Conservation (phyloP, 75 land plant species). For the Chamaecyparis obtusa region DNA sequence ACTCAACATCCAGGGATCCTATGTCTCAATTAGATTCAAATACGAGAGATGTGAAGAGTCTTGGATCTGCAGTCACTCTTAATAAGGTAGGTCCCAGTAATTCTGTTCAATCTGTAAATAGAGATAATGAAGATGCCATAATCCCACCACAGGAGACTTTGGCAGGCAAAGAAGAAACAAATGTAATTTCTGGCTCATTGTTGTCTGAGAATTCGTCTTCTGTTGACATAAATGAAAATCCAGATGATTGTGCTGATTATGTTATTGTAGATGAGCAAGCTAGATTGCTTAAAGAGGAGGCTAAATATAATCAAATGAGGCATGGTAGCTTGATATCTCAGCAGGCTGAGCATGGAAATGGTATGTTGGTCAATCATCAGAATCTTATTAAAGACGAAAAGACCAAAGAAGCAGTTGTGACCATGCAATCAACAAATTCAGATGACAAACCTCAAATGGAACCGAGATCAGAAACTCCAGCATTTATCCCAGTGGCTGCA, state of each 20-base stretch:
- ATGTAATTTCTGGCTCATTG: background rate
- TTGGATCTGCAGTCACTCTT: background rate
- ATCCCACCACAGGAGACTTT: no score
- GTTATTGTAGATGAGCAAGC: background rate
- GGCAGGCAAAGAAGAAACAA: background rate
- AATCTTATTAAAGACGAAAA: background rate
- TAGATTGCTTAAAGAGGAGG: background rate
- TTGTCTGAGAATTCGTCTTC: background rate
- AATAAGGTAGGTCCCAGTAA: background rate
- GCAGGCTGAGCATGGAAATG: background rate
- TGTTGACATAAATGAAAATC: background rate
- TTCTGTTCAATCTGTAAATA: background rate
- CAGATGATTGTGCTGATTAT: background rate
- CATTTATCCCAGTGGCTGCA: background rate
- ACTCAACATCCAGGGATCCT: background rate
- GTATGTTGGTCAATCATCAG: background rate
- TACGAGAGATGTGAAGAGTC: background rate
- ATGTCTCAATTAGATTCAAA: background rate
- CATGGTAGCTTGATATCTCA: background rate
- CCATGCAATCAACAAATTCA: background rate
- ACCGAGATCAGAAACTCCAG: background rate
- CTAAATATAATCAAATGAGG: background rate
- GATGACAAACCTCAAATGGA: background rate
- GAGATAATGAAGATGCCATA: background rate
- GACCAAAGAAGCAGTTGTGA: background rate